Evolutionary conservation across 2,329 filamentous ascomycete species (phyloP), one percentile per base, ranked within the genome.

Genomic region (Fusarium avenaceum): DNA sequence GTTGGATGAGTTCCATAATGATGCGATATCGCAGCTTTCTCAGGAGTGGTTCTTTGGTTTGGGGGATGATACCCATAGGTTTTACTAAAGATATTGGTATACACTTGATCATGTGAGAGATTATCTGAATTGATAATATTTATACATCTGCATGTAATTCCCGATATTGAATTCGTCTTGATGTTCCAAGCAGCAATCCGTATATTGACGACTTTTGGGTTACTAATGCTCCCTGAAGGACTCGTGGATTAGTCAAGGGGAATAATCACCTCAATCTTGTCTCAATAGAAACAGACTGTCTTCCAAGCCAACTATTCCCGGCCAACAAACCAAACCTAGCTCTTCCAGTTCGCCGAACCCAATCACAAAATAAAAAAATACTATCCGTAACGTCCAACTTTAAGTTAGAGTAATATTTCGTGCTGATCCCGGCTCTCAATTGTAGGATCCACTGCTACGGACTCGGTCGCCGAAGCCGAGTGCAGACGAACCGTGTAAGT

Each of bases 1-100:
- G 2, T 33, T 72, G 26, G 69, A 72, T 38, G 69, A 70, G 43
- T 72, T 72, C 28, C 69, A 72, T 22, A 72, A 72, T 22, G 69
- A 72, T 59, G 70, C 70, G n/a, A 70, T 70, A 58, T 75, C 74
- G n/a, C 74, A 72, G 49, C 14, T 72, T 6, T 68, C 63, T 10
- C 67, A 69, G 46, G 60, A 66, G 24, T 72, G 67, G 69, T 72
- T 72, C 9, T 68, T 72, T 57, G 66, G 63, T 2, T 28, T 72
- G 35, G 64, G 58, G 1, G 65, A 58, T 42, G 66, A 70, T 17
- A 46, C 49, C 5, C 62, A 63, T 47, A 46, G 62, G 13, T 69
- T 69, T 46, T 69, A 69, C 48, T 69, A 7, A 47, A 5, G 15
- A 38, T 33, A 5, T 24, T n/a, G 4, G 42, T 45, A 9, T n/a